phyloP scores from a whole-genome alignment of 2,329 filamentous ascomycete genomes.

The Penicillium brevicompactum region DNA sequence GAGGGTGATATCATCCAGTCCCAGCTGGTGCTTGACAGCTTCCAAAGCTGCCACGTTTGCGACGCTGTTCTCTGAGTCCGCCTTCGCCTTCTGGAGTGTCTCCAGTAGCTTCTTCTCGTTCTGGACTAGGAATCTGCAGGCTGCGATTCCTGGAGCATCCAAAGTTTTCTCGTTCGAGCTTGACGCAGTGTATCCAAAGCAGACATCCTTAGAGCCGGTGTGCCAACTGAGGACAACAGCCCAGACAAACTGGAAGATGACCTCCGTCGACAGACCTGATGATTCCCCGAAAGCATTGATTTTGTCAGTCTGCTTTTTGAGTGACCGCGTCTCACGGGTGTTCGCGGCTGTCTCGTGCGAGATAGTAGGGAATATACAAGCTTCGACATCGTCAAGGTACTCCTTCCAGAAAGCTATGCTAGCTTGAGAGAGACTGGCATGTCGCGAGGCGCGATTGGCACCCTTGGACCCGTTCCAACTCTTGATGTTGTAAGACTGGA shows the following conservation, averaged over 20 bases:
- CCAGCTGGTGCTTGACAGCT: constrained; percentile 30
- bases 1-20: constrained; percentile 23
- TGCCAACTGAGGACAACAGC: constrained; percentile 47
- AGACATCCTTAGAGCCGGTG: constrained; percentile 47
- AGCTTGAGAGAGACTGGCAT: constrained; percentile 23
- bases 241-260: constrained; percentile 47
- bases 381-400: constrained; percentile 48
- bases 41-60: constrained; percentile 24
- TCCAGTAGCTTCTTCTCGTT: constrained; percentile 27
- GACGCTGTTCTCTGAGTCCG: constrained; percentile 19
- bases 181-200: constrained; percentile 48
- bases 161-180: constrained; percentile 42
- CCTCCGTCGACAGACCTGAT: constrained; percentile 22
- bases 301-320: constrained; percentile 21
- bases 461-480: constrained; percentile 19
- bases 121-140: constrained; percentile 28
- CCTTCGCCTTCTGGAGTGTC: constrained; percentile 23
- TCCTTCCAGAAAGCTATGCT: constrained; percentile 50
- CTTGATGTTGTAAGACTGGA: constrained; percentile 22
- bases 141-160: constrained; percentile 11
- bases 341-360: constrained; percentile 10
- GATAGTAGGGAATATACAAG: constrained; percentile 48
- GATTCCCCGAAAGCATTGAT: constrained; percentile 28
- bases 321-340: constrained; percentile 15
- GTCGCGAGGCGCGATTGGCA: constrained; percentile 7